phyloP scores from a whole-genome alignment of 345 rosid species.

The Bruguiera parviflora region DNA sequence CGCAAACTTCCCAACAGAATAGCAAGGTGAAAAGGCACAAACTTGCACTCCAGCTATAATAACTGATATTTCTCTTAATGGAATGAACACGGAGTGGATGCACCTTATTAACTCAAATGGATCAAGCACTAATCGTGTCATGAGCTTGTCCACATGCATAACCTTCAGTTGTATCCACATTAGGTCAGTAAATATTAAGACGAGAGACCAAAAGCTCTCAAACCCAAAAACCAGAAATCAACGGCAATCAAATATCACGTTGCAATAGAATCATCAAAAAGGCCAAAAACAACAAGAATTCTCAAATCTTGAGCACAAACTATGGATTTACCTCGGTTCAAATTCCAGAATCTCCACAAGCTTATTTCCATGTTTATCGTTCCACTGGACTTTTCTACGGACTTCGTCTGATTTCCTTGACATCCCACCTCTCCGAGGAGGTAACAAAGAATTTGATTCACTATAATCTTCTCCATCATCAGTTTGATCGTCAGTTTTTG shows the following conservation, averaged over 20 bases:
- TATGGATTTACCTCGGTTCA: conserved; percentile 66
- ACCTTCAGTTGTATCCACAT: neutral
- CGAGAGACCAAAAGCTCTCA: conserved; percentile 1
- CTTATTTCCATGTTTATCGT: conserved; percentile 73
- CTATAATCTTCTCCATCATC: conserved; percentile 56
- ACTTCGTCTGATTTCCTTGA: conserved; percentile 53
- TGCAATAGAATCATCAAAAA: conserved; percentile 11
- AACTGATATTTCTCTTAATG: conserved; percentile 2
- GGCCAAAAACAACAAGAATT: conserved; percentile 7
- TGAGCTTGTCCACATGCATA: too few relatives aligned
- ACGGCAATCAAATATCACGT: conserved; percentile 4
- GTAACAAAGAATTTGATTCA: conserved; percentile 67
- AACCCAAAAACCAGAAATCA: conserved; percentile 12
- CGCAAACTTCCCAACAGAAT: neutral
- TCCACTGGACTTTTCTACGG: conserved; percentile 85
- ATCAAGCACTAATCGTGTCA: too few relatives aligned
- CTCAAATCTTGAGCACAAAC: neutral
- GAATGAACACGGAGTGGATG: neutral
- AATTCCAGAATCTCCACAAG: conserved; percentile 79
- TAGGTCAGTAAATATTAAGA: neutral
- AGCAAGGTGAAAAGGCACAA: neutral
- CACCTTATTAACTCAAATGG: too few relatives aligned
- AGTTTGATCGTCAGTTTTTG: conserved; percentile 32
- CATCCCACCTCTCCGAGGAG: conserved; percentile 70
- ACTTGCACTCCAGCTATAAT: neutral